Evolutionary conservation across 495 filamentous ascomycete species (phyloP), one percentile per base, ranked within the genome.

Genomic region (Xylaria bambusicola): DNA sequence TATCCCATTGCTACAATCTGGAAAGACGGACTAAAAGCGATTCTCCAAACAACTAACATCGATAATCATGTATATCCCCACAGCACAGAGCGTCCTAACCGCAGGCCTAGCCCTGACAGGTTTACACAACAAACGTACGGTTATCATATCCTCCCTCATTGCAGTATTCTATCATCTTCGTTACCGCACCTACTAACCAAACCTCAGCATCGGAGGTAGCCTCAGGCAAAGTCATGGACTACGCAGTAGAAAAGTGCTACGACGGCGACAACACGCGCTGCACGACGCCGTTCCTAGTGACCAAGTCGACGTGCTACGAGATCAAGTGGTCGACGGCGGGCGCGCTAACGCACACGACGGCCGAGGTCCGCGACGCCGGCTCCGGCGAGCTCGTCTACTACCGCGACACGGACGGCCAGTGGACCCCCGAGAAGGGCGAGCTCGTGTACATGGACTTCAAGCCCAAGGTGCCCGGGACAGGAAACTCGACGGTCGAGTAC

Each of bases 371-470:
- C 23, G 74, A 75, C 52, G 71, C 64, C 17, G 72, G 69, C 1
- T 72, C 68, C 48, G 51, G 56, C 29, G 73, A 75, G 57, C 18
- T 77, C 10, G 74, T 77, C 0, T 77, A 62, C 55, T 75, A 77
- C 57, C 58, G 74, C 10, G 73, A 77, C 57, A 75, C 74, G 13
- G 62, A 77, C 58, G 74, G 74, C 26, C 56, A 74, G 7, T 77
- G 74, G 74, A 73, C 61, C 0, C 67, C 73, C 1, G 67, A 75
- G 31, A 73, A 73, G 62, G 56, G 48, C 20, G 67, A 74, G 74
- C 60, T 75, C 17, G 73, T 77, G 0, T 74, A 74, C 33, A 40
- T 77, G 21, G 74, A 77, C 33, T 77, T 77, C 56, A 74, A 73
- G 47, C 74, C 74, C 7, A 77, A 77, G 64, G 60, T 77, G 8